Evolutionary conservation across 2,329 filamentous ascomycete genomes (phyloP), one percentile per base, ranked within the genome.

Genomic region (Trichoderma atroviride): DNA sequence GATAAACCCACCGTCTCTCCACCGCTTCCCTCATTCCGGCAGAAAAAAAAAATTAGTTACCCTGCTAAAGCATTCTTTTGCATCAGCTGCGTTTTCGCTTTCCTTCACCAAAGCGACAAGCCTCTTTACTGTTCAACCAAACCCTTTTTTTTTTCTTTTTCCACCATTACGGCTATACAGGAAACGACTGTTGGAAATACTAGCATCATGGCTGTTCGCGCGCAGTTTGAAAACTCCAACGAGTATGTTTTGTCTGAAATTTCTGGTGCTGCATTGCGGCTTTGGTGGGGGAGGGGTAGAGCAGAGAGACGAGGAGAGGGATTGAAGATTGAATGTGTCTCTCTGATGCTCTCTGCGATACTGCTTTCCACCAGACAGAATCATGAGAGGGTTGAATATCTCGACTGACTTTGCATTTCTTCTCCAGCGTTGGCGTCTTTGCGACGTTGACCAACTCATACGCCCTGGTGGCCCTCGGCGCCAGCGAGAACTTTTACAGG

Each of bases 401-500:
- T 22, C 69, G 33, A 61, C 70, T 72, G 43, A 71, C 70, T 61
- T 68, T 40, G 11, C 2, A 5, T 19, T 22, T 24, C 56, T 31
- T 43, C 31, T 47, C 37, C 77, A 97, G 94, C 84, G 92, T 99
- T 79, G 96, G 96, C 80, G 96, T 98, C 79, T 99, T 99, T 83
- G 84, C 94, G 71, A 97, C 93, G 72, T 91, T 99, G 79, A 99
- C 96, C 75, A 99, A 99, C 84, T 95, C 93, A 71, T 99, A 97
- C 83, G 94, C 94, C 76, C 87, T 99, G 76, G 93, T 97, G 76
- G 94, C 95, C 73, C 89, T 97, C 74, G 96, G 96, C 78, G 94
- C 93, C 76, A 97, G 93, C 78, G 94, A 97, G 86, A 98, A 98
- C 88, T 99, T 99, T 83, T 98, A 98, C 89, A 94, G 89, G 89